These are phyloP conservation scores for Jacaranda copaia DNA, from an alignment of 257 asterid species.

Conservation along the genomic window DNA sequence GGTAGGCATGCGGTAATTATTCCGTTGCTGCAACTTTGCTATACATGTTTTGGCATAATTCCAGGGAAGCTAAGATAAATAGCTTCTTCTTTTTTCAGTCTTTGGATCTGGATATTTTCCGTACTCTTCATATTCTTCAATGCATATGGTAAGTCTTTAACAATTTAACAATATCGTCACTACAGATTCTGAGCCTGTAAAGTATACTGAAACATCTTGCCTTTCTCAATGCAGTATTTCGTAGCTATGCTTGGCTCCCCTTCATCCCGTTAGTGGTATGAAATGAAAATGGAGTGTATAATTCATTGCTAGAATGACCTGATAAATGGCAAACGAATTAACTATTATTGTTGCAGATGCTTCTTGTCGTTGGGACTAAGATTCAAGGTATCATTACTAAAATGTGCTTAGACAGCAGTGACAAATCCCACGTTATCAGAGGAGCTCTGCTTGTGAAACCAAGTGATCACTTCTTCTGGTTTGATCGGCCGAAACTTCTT, in stretches of 20 bases:
- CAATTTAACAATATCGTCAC: neutral
- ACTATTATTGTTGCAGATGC: slow-evolving; percentile 49
- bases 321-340: neutral
- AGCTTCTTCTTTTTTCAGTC: slow-evolving; percentile 45
- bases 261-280: slow-evolving; percentile 76
- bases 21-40: slow-evolving; percentile 3
- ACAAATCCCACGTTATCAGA: slow-evolving; percentile 55
- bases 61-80: neutral
- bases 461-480: slow-evolving; percentile 79
- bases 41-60: neutral
- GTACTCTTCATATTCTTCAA: slow-evolving; percentile 81
- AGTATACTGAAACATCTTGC: slow-evolving; percentile 25
- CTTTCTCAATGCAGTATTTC: slow-evolving; percentile 61
- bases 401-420: slow-evolving; percentile 71
- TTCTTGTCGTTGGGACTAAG: slow-evolving; percentile 71
- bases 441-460: slow-evolving; percentile 72
- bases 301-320: neutral
- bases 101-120: slow-evolving; percentile 80
- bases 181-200: neutral
- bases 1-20: slow-evolving; percentile 72
- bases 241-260: slow-evolving; percentile 75
- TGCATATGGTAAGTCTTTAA: slow-evolving; percentile 58
- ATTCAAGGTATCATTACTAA: slow-evolving; percentile 74
- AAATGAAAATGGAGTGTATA: neutral
- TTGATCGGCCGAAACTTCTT: slow-evolving; percentile 63